These are phyloP conservation scores for Phaseolus lunatus DNA, from an alignment of 306 rosid genomes.

Conservation along the genomic window DNA sequence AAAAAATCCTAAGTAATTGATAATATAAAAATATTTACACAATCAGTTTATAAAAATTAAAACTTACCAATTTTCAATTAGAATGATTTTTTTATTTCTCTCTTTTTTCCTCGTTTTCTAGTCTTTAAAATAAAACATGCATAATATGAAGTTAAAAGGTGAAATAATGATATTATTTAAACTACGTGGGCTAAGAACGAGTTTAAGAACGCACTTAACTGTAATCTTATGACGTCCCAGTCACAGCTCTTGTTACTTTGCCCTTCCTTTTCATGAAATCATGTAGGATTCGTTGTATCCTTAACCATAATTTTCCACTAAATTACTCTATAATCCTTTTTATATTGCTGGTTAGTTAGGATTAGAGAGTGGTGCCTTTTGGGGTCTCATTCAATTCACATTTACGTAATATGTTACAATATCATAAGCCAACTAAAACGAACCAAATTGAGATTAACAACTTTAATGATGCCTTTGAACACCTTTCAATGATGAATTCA, in stretches of 20 bases:
- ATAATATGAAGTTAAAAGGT: no score
- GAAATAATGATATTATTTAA: no score
- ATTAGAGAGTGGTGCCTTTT: background rate
- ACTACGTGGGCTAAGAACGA: no score
- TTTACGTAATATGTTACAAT: background rate
- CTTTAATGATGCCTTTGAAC: conserved; percentile 30
- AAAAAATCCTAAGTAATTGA: no score
- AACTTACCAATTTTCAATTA: no score
- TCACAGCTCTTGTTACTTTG: conserved; percentile 1
- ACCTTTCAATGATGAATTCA: conserved; percentile 5
- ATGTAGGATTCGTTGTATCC: background rate
- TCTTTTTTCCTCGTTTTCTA: no score
- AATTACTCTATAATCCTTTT: conserved; percentile 2
- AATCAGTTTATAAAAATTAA: no score
- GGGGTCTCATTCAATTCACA: background rate
- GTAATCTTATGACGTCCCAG: background rate
- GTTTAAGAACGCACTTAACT: no score
- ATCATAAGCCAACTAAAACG: background rate
- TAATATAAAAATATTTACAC: no score
- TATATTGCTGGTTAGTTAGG: conserved; percentile 19
- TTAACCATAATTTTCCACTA: background rate
- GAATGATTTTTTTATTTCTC: no score
- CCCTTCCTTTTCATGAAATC: conserved; percentile 32
- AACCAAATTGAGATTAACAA: background rate
- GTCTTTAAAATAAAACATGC: no score